phyloP scores from a whole-genome alignment of 1,284 basidiomycete species.

The Porodaedalea pini region DNA sequence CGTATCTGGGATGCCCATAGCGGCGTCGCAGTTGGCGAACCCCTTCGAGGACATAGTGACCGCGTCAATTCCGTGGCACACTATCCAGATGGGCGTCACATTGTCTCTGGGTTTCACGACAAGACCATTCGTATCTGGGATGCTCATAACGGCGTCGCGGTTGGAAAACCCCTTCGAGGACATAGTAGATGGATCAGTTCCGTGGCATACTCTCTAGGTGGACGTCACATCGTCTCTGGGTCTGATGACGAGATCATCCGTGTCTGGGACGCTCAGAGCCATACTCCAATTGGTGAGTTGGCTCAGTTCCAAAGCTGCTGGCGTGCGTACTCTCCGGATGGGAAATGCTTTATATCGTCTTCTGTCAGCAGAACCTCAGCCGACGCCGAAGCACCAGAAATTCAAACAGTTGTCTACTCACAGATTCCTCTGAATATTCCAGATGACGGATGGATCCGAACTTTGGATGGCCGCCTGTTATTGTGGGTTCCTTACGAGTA shows the following conservation, averaged over 20 bases:
- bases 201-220: constrained; percentile 18
- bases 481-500: background rate
- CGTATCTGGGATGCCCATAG: constrained; percentile 18
- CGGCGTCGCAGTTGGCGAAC: background rate
- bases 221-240: constrained; percentile 2
- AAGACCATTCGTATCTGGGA: constrained; percentile 38
- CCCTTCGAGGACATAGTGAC: background rate
- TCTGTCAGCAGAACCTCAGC: too few species aligned
- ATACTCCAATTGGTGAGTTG: background rate
- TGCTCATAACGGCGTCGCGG: constrained; percentile 63
- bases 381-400: too few species aligned
- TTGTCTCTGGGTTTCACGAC: background rate
- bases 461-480: background rate
- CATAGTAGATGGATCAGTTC: constrained; percentile 9
- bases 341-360: too few species aligned
- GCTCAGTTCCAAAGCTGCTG: too few species aligned
- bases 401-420: background rate
- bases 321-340: too few species aligned
- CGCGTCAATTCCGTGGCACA: background rate
- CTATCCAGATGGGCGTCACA: background rate
- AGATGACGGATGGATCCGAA: background rate
- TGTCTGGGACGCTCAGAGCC: constrained; percentile 17
- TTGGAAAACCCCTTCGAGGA: constrained; percentile 5
- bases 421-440: background rate
- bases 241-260: constrained; percentile 19